Conservation (phyloP, 108 stramenopile species). For the Skeletonema grethae region DNA sequence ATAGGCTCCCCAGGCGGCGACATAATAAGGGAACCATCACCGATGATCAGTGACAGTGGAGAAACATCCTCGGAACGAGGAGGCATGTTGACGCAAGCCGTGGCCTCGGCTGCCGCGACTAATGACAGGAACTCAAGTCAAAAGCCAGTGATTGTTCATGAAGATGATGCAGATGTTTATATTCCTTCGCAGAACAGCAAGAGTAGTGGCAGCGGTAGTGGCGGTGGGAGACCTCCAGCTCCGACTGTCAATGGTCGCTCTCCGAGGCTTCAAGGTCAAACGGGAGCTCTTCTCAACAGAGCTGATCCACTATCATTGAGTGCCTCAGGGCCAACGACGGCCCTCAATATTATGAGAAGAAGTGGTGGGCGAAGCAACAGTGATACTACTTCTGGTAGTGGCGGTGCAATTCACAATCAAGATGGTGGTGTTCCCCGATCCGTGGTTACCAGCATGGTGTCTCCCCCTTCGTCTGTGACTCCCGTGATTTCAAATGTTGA, state of each 20-base stretch:
- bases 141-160: not conserved
- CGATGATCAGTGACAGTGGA: conserved; percentile 6
- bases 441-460: not conserved
- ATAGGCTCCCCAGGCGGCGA: not conserved
- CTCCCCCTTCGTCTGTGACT: not conserved
- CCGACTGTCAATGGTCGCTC: not conserved
- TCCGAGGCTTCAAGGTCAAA: not conserved
- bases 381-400: not conserved
- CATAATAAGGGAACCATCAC: conserved; percentile 1
- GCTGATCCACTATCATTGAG: not conserved
- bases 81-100: not conserved
- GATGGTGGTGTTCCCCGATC: not conserved
- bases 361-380: not conserved
- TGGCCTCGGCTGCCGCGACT: not conserved
- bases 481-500: not conserved
- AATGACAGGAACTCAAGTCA: not conserved
- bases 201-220: not conserved
- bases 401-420: not conserved
- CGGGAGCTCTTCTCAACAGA: not conserved
- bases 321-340: not conserved
- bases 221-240: not conserved
- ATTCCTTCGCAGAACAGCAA: not conserved
- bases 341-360: not conserved
- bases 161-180: not conserved
- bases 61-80: conserved; percentile 8